A percentile compares a stretch with the other conserved stretches of the same genome.
phyloP scores from a whole-genome alignment of 495 filamentous ascomycete species.

The Daldinia concentrica region DNA sequence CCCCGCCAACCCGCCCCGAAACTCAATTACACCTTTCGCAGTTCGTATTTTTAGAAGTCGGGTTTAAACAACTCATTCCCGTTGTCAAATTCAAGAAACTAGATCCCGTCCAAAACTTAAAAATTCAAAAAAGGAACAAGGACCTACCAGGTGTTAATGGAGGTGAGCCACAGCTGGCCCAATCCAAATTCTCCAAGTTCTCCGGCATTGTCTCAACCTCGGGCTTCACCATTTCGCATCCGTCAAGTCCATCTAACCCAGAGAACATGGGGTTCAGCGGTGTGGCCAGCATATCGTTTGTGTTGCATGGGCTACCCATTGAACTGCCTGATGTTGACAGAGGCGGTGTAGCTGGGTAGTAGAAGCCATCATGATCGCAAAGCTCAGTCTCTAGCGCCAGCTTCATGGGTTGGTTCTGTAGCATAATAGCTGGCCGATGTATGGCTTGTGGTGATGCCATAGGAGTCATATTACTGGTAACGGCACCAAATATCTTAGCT shows the following conservation, averaged over 20 bases:
- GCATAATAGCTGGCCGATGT: conserved; percentile 77
- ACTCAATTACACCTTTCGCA: conserved; percentile 9
- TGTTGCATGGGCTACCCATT: conserved; percentile 83
- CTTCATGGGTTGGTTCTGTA: conserved; percentile 74
- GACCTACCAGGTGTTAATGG: conserved; percentile 92
- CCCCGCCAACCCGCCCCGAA: conserved; percentile 28
- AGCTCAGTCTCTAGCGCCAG: conserved; percentile 85
- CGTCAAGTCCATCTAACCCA: conserved; percentile 71
- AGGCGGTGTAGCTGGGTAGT: conserved; percentile 87
- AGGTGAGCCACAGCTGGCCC: conserved; percentile 75
- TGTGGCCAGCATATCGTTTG: conserved; percentile 78
- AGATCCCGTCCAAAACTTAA: conserved; percentile 4
- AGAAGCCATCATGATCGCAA: conserved; percentile 70
- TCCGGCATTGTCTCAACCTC: conserved; percentile 79
- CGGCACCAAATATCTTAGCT: conserved; percentile 66
- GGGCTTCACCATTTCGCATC: conserved; percentile 82
- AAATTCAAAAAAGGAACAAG: conserved; percentile 33
- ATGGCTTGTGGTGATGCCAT: conserved; percentile 81
- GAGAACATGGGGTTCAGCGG: conserved; percentile 85
- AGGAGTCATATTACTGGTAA: conserved; percentile 72
- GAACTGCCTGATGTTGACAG: conserved; percentile 84
- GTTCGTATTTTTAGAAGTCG: conserved; percentile 20
- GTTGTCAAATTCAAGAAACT: conserved; percentile 8
- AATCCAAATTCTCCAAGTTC: conserved; percentile 79
- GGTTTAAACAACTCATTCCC: conserved; percentile 4